Base-by-base conservation (phyloP, 2,329 filamentous ascomycete genomes). In the Ophiosphaerella korrae region DNA sequence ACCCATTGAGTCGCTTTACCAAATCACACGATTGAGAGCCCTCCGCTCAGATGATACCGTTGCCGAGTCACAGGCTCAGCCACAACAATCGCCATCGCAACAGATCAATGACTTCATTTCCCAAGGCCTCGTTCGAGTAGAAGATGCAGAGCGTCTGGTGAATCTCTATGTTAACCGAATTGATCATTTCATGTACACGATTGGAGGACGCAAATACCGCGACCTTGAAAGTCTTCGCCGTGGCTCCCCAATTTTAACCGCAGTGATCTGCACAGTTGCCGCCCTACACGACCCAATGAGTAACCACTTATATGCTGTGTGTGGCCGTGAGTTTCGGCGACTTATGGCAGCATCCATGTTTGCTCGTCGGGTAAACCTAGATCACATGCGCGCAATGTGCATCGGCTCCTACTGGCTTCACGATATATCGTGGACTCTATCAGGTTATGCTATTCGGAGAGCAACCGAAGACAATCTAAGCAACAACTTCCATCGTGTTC, bases 341-440 rank as follows among this genome's bases (percentile, higher is more conserved):
- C 73, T 86, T 11, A 80, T 85, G 36, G 81, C 82, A 1, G 78
- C 73, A 12, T 83, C 82, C 45, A 83, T 84, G 67, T 81, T 86
- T 55, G 80, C 82, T 13, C 77, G 82, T 18, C 80, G 83, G 26
- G 81, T 85, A 48, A 81, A 78, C 21, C 69, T 83, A 14, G 83
- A 86, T 47, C 80, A 83, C 48, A 77, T 87, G 18, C 77, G 83
- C 2, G 84, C 82, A 3, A 77, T 86, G 33, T 84, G 82, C 36
- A 79, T 86, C 3, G 84, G 82, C 0, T 80, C 83, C 0, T 86
- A 86, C 58, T 87, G 84, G 84, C 74, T 86, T 0, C 82, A 82
- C 3, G 84, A 87, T 52, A 74, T 85, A 16, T 84, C 82, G 3
- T 86, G 84, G 82, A 86, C 83, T 58, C 74, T 87, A 0, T 84